Evolutionary conservation across 2,329 filamentous ascomycete species (phyloP).

Genomic region (Paramyrothecium sp.): DNA sequence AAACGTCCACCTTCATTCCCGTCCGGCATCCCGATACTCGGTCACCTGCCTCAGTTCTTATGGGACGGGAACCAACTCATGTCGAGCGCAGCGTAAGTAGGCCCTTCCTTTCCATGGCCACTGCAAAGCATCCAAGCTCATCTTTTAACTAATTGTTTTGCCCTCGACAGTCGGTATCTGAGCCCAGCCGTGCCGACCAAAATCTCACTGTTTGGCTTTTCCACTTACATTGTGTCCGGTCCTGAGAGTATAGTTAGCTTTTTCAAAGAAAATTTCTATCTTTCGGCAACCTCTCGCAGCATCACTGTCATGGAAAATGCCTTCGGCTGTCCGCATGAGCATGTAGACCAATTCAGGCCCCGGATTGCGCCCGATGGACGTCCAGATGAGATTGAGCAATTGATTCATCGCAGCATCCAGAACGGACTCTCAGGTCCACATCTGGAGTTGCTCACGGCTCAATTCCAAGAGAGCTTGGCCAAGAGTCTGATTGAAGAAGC

Average conservation of each 20-base stretch:
- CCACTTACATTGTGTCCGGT: neutral
- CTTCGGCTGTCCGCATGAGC: neutral
- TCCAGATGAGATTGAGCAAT: neutral
- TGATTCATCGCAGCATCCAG: neutral
- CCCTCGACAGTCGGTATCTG: neutral
- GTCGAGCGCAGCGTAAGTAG: neutral
- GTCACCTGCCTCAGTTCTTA: neutral
- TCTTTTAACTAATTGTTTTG: neutral
- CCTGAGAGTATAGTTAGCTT: neutral
- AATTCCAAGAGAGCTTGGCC: neutral
- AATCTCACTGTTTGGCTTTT: neutral
- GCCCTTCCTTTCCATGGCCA: neutral
- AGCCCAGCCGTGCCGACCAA: neutral
- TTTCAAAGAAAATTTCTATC: neutral
- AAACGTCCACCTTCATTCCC: neutral
- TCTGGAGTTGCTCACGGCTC: neutral
- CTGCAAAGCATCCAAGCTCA: neutral
- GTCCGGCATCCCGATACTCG: neutral
- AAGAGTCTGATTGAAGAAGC: neutral
- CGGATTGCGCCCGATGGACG: neutral
- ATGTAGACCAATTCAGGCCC: neutral
- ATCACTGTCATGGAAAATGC: neutral
- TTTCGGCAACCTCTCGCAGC: neutral
- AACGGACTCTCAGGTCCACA: neutral
- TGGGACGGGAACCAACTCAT: neutral